Base-by-base conservation (phyloP, 345 rosid species). In the Limnanthes douglasii region DNA sequence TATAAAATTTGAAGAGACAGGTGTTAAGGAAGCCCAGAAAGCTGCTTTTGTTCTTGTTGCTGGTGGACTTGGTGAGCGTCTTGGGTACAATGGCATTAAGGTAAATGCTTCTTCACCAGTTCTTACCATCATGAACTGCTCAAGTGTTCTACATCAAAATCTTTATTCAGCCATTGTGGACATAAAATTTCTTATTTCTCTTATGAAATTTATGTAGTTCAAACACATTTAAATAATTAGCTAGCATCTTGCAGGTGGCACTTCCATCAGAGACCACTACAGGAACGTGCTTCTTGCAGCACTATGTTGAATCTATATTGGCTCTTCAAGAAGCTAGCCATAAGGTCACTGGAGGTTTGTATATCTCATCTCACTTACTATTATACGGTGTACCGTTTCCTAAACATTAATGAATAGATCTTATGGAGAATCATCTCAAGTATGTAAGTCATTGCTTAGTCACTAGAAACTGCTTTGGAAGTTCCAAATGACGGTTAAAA, bases 11-110 rank as follows among this genome's bases (percentile, higher is more conserved):
- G 95, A 90, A 38, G 77, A 84, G 65, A 37, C 43, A 25, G 95
- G 98, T 7, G 64, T 90, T 6, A 70, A 15, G 15, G 95, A 79
- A 66, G 86, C 95, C 42, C 70, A 66, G 57, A 70, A 72, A 41
- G 75, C 92, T 48, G 90, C 81, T 27, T 88, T 88, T 57, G 95
- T 88, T 55, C 92, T 88, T 54, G 97, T 84, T 62, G 94, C 95
- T 3, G 95, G 98, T 38, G 98, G 98, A 5, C 94, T 90, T 44
- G 98, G 98, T 8, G 98, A 84, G 46, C 95, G 95, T 32, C 92
- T 90, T 48, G 98, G 98, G 46, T 90, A 77, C 57, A 84, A 79
- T 57, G 98, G 98, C 51, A 90, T 90, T 55, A 90, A 88, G 95
- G 94, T 88, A 49, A 35, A 10, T 7, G 41, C 3, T 19, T 25